These are phyloP conservation scores for Calycina marina DNA, from an alignment of 2,329 filamentous ascomycete genomes.

Conservation along the genomic window DNA sequence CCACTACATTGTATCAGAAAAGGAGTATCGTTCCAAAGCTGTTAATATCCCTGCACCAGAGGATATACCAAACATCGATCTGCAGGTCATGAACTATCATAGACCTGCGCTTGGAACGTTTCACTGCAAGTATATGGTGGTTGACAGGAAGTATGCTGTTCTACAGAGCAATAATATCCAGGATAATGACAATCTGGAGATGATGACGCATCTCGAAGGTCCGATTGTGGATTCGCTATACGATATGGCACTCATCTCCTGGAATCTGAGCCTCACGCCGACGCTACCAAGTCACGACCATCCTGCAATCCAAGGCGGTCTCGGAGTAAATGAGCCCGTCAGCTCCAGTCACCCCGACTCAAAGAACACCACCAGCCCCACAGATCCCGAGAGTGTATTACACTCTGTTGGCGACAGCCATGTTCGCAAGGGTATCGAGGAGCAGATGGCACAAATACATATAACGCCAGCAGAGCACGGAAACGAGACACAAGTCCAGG, in stretches of 20 bases:
- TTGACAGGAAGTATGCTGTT: slow-evolving; percentile 56
- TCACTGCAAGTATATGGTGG: slow-evolving; percentile 64
- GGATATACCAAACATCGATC: slow-evolving; percentile 56
- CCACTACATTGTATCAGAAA: slow-evolving; percentile 43
- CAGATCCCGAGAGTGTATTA: slow-evolving; percentile 2
- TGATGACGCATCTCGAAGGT: slow-evolving; percentile 65
- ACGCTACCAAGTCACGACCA: slow-evolving; percentile 39
- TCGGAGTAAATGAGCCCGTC: slow-evolving; percentile 11
- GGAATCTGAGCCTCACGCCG: slow-evolving; percentile 48
- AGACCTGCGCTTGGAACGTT: slow-evolving; percentile 57
- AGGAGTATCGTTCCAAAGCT: slow-evolving; percentile 40
- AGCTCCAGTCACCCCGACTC: slow-evolving; percentile 1
- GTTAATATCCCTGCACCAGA: slow-evolving; percentile 45
- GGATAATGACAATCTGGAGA: slow-evolving; percentile 68
- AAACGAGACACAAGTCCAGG: slow-evolving; percentile 10
- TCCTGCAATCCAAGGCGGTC: slow-evolving; percentile 28
- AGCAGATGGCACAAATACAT: slow-evolving; percentile 5
- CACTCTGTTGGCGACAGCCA: slow-evolving; percentile 1
- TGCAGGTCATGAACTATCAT: slow-evolving; percentile 63
- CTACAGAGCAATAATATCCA: slow-evolving; percentile 69
- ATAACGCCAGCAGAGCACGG: slow-evolving; percentile 2
- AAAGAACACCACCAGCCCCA: slow-evolving; percentile 7
- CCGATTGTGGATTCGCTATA: slow-evolving; percentile 64
- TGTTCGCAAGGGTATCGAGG: slow-evolving; percentile 1
- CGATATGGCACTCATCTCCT: slow-evolving; percentile 59